Percentiles rank a stretch among this genome's conserved stretches.
These are phyloP conservation scores for Immersiella caudata DNA, from an alignment of 495 filamentous ascomycete genomes.

Conservation along the genomic window DNA sequence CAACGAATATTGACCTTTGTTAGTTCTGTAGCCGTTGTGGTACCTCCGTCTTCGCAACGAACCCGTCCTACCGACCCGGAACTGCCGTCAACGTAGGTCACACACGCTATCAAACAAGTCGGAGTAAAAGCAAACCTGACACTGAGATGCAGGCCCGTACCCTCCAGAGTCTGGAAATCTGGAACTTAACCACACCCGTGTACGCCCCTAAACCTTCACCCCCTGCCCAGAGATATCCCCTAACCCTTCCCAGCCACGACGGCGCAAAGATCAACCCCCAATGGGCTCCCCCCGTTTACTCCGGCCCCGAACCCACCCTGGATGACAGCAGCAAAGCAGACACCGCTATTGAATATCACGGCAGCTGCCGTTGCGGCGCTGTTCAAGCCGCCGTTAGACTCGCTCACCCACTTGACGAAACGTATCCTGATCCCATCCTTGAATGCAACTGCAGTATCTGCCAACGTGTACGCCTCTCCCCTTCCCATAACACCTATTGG, in stretches of 20 bases:
- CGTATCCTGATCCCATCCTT: conserved; percentile 16
- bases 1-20: not conserved
- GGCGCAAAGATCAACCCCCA: conserved; percentile 43
- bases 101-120: too few relatives aligned
- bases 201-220: conserved; percentile 26
- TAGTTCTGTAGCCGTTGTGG: conserved; percentile 14
- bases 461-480: conserved; percentile 36
- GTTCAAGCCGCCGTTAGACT: conserved; percentile 43
- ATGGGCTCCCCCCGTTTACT: conserved; percentile 40
- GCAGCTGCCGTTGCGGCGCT: conserved; percentile 57
- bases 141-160: conserved; percentile 22
- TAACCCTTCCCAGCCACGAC: not conserved
- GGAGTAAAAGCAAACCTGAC: too few relatives aligned
- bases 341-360: conserved; percentile 38
- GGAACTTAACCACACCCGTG: conserved; percentile 34
- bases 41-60: not conserved
- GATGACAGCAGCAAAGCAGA: conserved; percentile 31
- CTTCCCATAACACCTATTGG: not conserved
- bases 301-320: conserved; percentile 44
- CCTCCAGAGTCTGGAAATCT: conserved; percentile 44
- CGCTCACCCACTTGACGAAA: conserved; percentile 35
- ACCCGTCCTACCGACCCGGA: conserved; percentile 1
- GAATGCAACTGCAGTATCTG: conserved; percentile 50
- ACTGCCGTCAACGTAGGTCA: conserved; percentile 10
- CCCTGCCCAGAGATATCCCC: not conserved